Percentiles rank a stretch among this genome's conserved stretches.
Evolutionary conservation across 78 protist species (phyloP).

Genomic region (Dictyostelium purpureum): DNA sequence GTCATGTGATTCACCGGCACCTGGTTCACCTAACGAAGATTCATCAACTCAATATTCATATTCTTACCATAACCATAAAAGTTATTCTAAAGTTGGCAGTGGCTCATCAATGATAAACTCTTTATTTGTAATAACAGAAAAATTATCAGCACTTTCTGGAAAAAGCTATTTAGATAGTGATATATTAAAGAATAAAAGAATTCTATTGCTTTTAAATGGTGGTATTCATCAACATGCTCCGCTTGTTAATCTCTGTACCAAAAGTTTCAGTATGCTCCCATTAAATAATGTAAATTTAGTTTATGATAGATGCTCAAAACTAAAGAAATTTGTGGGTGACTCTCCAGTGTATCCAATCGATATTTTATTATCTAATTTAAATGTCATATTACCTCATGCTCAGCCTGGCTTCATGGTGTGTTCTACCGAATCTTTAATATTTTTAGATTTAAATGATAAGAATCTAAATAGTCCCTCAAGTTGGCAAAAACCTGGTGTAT

Average conservation of each 20-base stretch:
- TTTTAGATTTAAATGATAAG: neutral
- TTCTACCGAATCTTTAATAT: constrained; percentile 39
- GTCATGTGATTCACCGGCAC: neutral
- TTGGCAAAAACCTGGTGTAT: constrained; percentile 26
- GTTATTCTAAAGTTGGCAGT: constrained; percentile 39
- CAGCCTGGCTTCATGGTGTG: constrained; percentile 22
- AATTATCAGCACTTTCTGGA: constrained; percentile 11
- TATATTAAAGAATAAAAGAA: constrained; percentile 13
- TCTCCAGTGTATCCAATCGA: constrained; percentile 55
- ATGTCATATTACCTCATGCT: neutral
- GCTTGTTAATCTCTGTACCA: constrained; percentile 48
- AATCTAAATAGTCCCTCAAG: neutral
- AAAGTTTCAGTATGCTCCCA: constrained; percentile 37
- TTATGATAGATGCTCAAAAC: neutral
- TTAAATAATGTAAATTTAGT: neutral
- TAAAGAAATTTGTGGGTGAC: neutral
- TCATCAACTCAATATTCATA: neutral
- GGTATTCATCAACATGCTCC: constrained; percentile 61
- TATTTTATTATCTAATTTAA: constrained; percentile 33
- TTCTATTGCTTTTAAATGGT: constrained; percentile 57
- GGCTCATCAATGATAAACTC: constrained; percentile 38
- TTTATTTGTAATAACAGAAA: constrained; percentile 34
- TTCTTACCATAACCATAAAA: neutral
- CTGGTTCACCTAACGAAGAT: neutral
- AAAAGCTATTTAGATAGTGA: constrained; percentile 42